Percentiles rank a stretch among this genome's conserved stretches.
Evolutionary conservation across 352 stramenopile species (phyloP).

Genomic region (Phytopythium boreale): DNA sequence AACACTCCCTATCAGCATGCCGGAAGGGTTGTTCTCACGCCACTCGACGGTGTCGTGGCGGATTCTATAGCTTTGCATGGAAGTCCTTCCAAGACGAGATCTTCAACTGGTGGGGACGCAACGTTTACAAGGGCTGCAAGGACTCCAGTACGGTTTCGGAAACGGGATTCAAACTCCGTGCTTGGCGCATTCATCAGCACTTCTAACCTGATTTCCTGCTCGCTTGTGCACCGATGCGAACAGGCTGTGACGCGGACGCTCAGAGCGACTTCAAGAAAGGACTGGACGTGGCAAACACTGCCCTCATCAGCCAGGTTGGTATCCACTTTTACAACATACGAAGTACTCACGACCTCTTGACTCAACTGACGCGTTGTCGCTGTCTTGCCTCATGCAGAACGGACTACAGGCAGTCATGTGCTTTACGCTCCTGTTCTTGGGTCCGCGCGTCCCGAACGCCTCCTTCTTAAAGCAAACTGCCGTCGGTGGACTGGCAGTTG

Average conservation of each 20-base stretch:
- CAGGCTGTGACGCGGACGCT: slow-evolving; percentile 37
- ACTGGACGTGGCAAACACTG: slow-evolving; percentile 57
- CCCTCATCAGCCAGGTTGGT: slow-evolving; percentile 46
- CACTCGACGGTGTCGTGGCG: not conserved
- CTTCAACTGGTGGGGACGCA: slow-evolving; percentile 70
- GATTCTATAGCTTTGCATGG: slow-evolving; percentile 52
- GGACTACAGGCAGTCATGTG: slow-evolving; percentile 52
- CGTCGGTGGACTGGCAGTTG: slow-evolving; percentile 40
- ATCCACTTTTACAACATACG: not conserved
- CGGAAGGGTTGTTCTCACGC: not conserved
- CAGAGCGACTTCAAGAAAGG: slow-evolving; percentile 43
- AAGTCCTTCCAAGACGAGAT: slow-evolving; percentile 69
- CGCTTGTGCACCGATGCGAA: not conserved
- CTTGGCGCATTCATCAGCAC: not conserved
- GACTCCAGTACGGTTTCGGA: slow-evolving; percentile 16
- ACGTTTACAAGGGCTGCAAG: slow-evolving; percentile 73
- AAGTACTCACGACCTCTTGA: not conserved
- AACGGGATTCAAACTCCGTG: too few relatives aligned
- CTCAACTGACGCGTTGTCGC: not conserved
- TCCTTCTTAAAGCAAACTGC: slow-evolving; percentile 48
- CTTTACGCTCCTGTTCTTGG: slow-evolving; percentile 49
- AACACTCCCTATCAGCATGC: not conserved
- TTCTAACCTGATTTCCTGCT: not conserved
- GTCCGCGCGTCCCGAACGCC: slow-evolving; percentile 45
- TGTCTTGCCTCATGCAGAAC: slow-evolving; percentile 29